These are phyloP conservation scores for Rhizophagus clarus DNA, from an alignment of 192 early-diverging fungal species.

Conservation along the genomic window DNA sequence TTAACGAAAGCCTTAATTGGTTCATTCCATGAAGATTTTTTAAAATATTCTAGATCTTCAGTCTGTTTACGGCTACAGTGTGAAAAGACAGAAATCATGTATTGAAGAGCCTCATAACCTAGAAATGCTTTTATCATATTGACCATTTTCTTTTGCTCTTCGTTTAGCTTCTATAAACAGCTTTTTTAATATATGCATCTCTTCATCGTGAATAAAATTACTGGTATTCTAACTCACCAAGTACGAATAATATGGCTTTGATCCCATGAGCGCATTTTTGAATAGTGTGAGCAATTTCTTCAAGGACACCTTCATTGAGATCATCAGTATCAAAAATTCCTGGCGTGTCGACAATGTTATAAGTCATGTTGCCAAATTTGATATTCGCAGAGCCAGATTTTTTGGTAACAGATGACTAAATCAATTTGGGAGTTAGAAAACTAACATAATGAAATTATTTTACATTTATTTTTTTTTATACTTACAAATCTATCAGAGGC, in stretches of 20 bases:
- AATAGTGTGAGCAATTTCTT: not conserved
- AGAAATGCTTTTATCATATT: not conserved
- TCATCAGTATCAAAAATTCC: not conserved
- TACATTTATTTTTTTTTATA: too few relatives aligned
- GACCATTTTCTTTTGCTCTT: not conserved
- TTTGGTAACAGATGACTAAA: too few relatives aligned
- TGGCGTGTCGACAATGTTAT: not conserved
- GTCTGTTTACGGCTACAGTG: not conserved
- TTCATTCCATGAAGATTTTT: not conserved
- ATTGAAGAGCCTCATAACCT: not conserved
- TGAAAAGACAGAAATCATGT: not conserved
- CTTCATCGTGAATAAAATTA: not conserved
- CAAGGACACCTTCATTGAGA: not conserved
- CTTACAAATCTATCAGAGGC: too few relatives aligned
- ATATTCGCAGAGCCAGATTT: too few relatives aligned
- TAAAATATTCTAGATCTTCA: not conserved
- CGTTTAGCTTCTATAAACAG: not conserved
- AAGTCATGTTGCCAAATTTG: not conserved
- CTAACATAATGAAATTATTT: too few relatives aligned
- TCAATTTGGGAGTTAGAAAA: too few relatives aligned
- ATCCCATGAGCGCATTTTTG: not conserved
- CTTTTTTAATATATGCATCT: not conserved
- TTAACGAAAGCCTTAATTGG: not conserved
- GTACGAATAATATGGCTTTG: slow-evolving; percentile 6
- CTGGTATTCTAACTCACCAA: not conserved